Base-by-base conservation (phyloP, 768 basidiomycete species). In the Tulasnella sp. region DNA sequence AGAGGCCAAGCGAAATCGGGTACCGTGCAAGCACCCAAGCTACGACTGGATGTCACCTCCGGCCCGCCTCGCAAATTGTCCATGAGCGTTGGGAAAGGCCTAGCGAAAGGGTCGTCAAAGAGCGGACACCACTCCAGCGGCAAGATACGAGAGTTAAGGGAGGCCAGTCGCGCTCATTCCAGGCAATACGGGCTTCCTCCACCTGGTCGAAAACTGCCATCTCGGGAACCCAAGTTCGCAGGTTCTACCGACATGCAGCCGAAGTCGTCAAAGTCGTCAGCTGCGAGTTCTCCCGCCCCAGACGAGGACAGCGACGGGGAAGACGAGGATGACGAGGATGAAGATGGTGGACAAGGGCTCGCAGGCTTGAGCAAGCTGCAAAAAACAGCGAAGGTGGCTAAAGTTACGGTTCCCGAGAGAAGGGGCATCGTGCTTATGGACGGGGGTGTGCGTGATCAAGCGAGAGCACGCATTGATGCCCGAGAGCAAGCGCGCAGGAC, bases 401-500 rank as follows among this genome's bases (percentile, higher is more conserved):
- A 30, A 43, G 73, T 81, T 59, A 78, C 34, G 83, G 24, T 77
- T 86, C 41, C 80, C 82, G 67, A 75, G 86, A 64, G 84, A 81
- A 70, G 72, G 80, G 50, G 64, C 88, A 73, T 72, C 29, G 55
- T 53, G 9, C 69, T 62, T 13, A 66, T 65, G 30, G 72, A 70
- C 54, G 79, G 76, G 32, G 72, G 77, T 8, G 72, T 76, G 17
- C 72, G 78, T 64, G 52, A 65, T 34, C 41, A 53, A 10, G 58
- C 47, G 48, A 64, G 49, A 51, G 77, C 80, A 50, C 74, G 82
- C 32, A 64, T 83, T 42, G 71, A 74, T 29, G 77, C 79, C 60
- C 77, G 79, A 52, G 82, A 86, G 17, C 80, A 83, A 58, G 80
- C 80, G 26, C 81, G 80, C 19, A 77, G 78, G 59, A 79, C 75